Percentiles rank a stretch among this genome's conserved stretches.
These are phyloP conservation scores for Kwoniella europaea DNA, from an alignment of 768 basidiomycete genomes.

Conservation along the genomic window DNA sequence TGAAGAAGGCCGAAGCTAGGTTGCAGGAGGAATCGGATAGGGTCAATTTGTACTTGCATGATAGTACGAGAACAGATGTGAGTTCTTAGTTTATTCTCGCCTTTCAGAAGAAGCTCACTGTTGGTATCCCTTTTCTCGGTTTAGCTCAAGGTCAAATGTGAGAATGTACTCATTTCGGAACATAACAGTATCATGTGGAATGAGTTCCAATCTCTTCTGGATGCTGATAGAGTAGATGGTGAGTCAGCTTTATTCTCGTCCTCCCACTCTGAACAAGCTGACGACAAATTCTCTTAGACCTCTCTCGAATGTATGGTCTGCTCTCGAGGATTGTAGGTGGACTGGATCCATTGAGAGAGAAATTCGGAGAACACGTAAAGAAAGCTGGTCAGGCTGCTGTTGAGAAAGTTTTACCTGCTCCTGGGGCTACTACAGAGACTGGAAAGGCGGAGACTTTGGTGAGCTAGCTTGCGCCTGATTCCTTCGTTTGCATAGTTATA, in stretches of 20 bases:
- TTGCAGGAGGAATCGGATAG: slow-evolving; percentile 93
- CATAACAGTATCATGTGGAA: slow-evolving; percentile 87
- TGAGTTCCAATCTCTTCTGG: slow-evolving; percentile 75
- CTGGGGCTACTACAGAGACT: slow-evolving; percentile 60
- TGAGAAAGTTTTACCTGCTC: slow-evolving; percentile 65
- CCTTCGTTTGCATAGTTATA: neutral
- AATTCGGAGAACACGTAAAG: slow-evolving; percentile 96
- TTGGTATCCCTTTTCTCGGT: too few relatives aligned
- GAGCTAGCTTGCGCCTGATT: slow-evolving; percentile 19
- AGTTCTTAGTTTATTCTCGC: neutral
- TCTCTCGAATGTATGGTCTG: slow-evolving; percentile 93
- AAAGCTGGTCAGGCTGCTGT: slow-evolving; percentile 81
- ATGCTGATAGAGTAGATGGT: slow-evolving; percentile 87
- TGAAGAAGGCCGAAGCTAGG: slow-evolving; percentile 91
- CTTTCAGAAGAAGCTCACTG: too few relatives aligned
- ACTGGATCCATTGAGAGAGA: slow-evolving; percentile 84
- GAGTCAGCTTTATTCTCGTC: slow-evolving; percentile 7
- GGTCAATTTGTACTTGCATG: slow-evolving; percentile 90
- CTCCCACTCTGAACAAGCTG: neutral
- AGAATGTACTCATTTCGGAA: slow-evolving; percentile 86
- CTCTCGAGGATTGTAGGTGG: slow-evolving; percentile 88
- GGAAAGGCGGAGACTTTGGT: slow-evolving; percentile 66
- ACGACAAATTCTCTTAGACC: slow-evolving; percentile 61
- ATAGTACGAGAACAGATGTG: slow-evolving; percentile 76
- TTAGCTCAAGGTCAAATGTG: slow-evolving; percentile 67